These are phyloP conservation scores for Sarocladium strictum DNA, from an alignment of 2,329 filamentous ascomycete genomes.

Conservation along the genomic window DNA sequence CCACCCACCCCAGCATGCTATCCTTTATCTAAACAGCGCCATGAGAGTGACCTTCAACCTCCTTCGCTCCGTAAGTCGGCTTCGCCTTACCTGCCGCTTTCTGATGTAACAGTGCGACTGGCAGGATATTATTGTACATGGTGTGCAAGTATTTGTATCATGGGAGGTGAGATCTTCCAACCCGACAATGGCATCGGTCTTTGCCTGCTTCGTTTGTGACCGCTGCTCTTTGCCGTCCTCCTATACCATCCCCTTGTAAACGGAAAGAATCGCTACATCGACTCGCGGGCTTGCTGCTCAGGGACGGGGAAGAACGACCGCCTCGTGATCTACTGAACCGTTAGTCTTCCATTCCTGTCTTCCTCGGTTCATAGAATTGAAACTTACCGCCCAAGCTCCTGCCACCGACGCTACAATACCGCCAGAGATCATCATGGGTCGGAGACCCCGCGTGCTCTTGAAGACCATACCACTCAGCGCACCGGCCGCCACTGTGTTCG, in stretches of 20 bases:
- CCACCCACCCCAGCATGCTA: slow-evolving; percentile 7
- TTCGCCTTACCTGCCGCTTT: background rate
- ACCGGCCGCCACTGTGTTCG: slow-evolving; percentile 83
- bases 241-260: slow-evolving; percentile 10
- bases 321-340: slow-evolving; percentile 26
- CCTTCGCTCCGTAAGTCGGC: slow-evolving; percentile 3
- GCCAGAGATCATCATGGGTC: slow-evolving; percentile 92
- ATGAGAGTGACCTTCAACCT: background rate
- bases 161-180: slow-evolving; percentile 8
- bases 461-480: slow-evolving; percentile 88
- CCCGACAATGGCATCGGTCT: background rate
- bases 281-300: slow-evolving; percentile 23
- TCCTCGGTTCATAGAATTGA: background rate
- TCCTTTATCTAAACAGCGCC: slow-evolving; percentile 9
- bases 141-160: slow-evolving; percentile 5
- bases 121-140: slow-evolving; percentile 3
- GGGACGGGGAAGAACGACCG: slow-evolving; percentile 36
- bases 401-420: slow-evolving; percentile 83
- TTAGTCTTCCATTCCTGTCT: slow-evolving; percentile 5
- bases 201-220: background rate
- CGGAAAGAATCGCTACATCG: no score
- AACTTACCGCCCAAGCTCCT: slow-evolving; percentile 82
- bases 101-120: background rate
- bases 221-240: slow-evolving; percentile 10
- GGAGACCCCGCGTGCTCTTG: slow-evolving; percentile 86